Evolutionary conservation across 306 rosid genomes (phyloP).

Genomic region (Glycine latifolia): DNA sequence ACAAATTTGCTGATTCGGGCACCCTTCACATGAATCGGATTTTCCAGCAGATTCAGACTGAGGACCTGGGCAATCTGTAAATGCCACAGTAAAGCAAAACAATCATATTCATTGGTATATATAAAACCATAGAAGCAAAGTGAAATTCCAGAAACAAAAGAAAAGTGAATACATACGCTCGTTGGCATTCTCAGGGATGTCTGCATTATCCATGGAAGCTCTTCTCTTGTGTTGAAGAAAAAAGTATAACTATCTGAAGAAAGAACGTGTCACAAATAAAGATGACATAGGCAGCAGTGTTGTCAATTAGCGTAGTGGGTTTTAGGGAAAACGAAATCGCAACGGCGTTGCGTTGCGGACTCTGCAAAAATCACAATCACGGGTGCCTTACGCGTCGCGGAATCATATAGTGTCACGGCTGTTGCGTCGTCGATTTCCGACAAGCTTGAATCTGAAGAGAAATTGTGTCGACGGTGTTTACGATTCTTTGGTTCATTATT

Average conservation of each 20-base stretch:
- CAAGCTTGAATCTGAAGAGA: no score
- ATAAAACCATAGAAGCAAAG: background rate
- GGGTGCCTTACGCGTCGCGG: no score
- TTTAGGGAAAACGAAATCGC: no score
- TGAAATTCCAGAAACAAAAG: background rate
- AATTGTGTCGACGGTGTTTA: no score
- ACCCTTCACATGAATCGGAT: conserved; percentile 81
- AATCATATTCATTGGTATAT: conserved; percentile 14
- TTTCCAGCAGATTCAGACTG: conserved; percentile 88
- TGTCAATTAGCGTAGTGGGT: no score
- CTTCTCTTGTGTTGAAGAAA: background rate
- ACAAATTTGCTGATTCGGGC: conserved; percentile 89
- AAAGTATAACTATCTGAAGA: background rate
- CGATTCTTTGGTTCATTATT: no score
- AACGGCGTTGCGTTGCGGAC: no score
- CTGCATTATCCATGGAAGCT: conserved; percentile 70
- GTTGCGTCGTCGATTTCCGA: no score
- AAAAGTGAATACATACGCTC: conserved; percentile 64
- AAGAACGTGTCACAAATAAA: background rate
- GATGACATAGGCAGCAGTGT: background rate
- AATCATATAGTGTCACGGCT: no score
- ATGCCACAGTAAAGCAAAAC: conserved; percentile 1
- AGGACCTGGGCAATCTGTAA: conserved; percentile 91
- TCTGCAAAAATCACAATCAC: no score
- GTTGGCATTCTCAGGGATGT: conserved; percentile 83